Base-by-base conservation (phyloP, 352 stramenopile species). In the Lagenidium sp. region DNA sequence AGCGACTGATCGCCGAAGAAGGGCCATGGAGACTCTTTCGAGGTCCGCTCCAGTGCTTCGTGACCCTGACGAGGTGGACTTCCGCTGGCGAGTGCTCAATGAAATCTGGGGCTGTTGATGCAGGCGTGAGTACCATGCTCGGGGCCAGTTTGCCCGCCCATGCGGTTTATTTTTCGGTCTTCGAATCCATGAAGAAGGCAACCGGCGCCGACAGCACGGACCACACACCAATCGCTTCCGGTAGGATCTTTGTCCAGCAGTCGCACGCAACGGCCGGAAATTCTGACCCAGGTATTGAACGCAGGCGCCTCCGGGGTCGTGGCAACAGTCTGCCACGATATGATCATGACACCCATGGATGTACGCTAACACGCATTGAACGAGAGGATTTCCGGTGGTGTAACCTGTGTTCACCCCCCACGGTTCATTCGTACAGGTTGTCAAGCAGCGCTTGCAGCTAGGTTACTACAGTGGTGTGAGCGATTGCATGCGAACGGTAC, bases 381-480 rank as follows among this genome's bases (percentile, higher is more conserved):
- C n/a, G n/a, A n/a, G n/a, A n/a, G n/a, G n/a, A n/a, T n/a, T n/a
- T n/a, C n/a, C n/a, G n/a, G n/a, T n/a, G n/a, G n/a, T n/a, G n/a
- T n/a, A n/a, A n/a, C n/a, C n/a, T n/a, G n/a, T n/a, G n/a, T n/a
- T n/a, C n/a, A n/a, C n/a, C n/a, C n/a, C n/a, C n/a, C n/a, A n/a
- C n/a, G n/a, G n/a, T n/a, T n/a, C n/a, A n/a, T n/a, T n/a, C 30
- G 23, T 26, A 28, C 38, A 89, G 77, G 95, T 98, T 0, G 65
- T 99, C 35, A 99, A 99, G 75, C 97, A 99, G 71, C 81, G 97
- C 24, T 73, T 99, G 57, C 97, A 99, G 69, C 82, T 99, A 52
- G 96, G 97, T 43, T 97, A 99, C 68, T 98, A 99, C 70, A 71
- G 66, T 25, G 94, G 93, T 53, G 78, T 97, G 16, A 37, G 54